Evolutionary conservation across 768 basidiomycete species (phyloP).

Genomic region (Xerocomus brunneocitrinus): DNA sequence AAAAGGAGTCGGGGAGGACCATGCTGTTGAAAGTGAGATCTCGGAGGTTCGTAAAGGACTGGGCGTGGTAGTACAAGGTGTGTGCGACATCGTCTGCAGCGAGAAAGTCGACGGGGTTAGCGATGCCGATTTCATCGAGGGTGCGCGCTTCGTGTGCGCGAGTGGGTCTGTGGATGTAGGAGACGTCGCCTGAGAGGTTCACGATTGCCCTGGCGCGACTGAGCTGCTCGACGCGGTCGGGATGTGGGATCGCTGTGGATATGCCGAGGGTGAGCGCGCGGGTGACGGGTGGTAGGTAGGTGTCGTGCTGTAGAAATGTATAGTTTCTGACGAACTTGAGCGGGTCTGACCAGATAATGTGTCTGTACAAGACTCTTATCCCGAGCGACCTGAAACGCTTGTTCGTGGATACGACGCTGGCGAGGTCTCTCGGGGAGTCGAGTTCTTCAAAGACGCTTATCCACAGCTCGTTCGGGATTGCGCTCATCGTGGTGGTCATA

Average conservation of each 20-base stretch:
- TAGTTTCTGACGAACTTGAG: slow-evolving; percentile 25
- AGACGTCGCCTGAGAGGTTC: slow-evolving; percentile 14
- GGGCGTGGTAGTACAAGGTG: slow-evolving; percentile 17
- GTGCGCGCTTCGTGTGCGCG: slow-evolving; percentile 25
- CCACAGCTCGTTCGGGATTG: slow-evolving; percentile 38
- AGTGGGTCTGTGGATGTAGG: slow-evolving; percentile 11
- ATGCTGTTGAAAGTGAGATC: slow-evolving; percentile 36
- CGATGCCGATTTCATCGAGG: slow-evolving; percentile 19
- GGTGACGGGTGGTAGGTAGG: slow-evolving; percentile 7
- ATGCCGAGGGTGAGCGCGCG: slow-evolving; percentile 26
- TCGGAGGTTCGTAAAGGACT: slow-evolving; percentile 32
- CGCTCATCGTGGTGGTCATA: slow-evolving; percentile 9
- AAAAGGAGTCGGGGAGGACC: slow-evolving; percentile 35
- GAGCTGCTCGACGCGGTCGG: slow-evolving; percentile 28
- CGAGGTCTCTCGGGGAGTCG: slow-evolving; percentile 28
- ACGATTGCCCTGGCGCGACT: slow-evolving; percentile 24
- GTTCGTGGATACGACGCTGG: slow-evolving; percentile 29
- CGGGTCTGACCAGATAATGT: slow-evolving; percentile 33
- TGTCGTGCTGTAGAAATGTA: slow-evolving; percentile 10
- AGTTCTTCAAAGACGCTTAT: slow-evolving; percentile 35
- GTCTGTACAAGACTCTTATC: slow-evolving; percentile 30
- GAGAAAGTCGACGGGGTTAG: slow-evolving; percentile 19
- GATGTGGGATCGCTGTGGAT: slow-evolving; percentile 16
- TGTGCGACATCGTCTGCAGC: slow-evolving; percentile 15
- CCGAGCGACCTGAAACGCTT: slow-evolving; percentile 30